Evolutionary conservation across 257 asterid genomes (phyloP).

Genomic region (Solanum habrochaites): DNA sequence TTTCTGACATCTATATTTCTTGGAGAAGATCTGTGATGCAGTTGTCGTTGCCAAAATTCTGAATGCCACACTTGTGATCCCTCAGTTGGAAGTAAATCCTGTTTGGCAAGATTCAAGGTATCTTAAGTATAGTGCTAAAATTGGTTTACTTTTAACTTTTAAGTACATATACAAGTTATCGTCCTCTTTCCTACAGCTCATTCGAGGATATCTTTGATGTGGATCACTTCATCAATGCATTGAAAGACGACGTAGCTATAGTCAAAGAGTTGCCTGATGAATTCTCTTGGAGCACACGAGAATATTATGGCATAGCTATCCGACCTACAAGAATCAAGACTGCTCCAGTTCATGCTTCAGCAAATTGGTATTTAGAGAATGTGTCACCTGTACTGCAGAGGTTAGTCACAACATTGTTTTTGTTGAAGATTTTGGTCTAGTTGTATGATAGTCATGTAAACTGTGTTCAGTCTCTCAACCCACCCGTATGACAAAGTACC

Average conservation of each 20-base stretch:
- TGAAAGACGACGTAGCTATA: slow-evolving; percentile 73
- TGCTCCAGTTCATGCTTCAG: slow-evolving; percentile 95
- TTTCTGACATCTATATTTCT: neutral
- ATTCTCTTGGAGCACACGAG: slow-evolving; percentile 93
- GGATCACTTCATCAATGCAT: slow-evolving; percentile 76
- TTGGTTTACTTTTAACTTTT: neutral
- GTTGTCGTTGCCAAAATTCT: slow-evolving; percentile 93
- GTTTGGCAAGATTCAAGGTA: slow-evolving; percentile 99
- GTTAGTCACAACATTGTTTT: slow-evolving; percentile 27
- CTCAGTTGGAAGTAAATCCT: slow-evolving; percentile 84
- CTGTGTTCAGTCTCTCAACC: neutral
- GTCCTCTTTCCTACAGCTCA: slow-evolving; percentile 36
- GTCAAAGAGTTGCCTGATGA: slow-evolving; percentile 83
- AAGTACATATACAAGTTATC: neutral
- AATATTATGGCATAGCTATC: slow-evolving; percentile 80
- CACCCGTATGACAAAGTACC: neutral
- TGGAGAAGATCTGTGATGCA: slow-evolving; percentile 83
- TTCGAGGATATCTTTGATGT: slow-evolving; percentile 91
- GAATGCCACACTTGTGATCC: slow-evolving; percentile 95
- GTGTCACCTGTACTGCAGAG: slow-evolving; percentile 69
- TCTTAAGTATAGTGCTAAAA: neutral
- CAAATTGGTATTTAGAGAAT: slow-evolving; percentile 88
- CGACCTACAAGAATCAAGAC: slow-evolving; percentile 85
- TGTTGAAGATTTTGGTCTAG: neutral
- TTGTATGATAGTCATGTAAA: neutral